A percentile compares a stretch with the other conserved stretches of the same genome.
Evolutionary conservation across 2,329 filamentous ascomycete genomes (phyloP).

Genomic region (Kalmusia sp.): DNA sequence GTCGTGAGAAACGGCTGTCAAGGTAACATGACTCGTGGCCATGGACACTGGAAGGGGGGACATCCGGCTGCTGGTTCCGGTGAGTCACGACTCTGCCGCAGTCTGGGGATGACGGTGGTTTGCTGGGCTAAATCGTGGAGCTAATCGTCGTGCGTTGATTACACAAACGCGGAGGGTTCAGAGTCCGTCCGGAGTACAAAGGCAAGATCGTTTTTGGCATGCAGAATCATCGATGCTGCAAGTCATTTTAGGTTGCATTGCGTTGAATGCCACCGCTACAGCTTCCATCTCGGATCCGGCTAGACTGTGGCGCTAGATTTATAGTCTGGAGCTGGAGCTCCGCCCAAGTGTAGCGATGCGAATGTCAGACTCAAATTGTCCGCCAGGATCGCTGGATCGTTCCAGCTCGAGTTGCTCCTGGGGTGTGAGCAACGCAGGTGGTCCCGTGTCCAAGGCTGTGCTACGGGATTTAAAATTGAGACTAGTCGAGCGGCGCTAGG

Average conservation of each 20-base stretch:
- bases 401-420: background rate
- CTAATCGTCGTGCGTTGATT: background rate
- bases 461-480: background rate
- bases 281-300: background rate
- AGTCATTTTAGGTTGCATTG: conserved; percentile 13
- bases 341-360: conserved; percentile 4
- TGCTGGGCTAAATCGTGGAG: background rate
- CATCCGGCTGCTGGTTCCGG: background rate
- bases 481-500: background rate
- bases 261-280: conserved; percentile 3
- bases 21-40: background rate
- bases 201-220: background rate
- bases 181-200: background rate
- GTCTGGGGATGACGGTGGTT: background rate
- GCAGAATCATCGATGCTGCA: conserved; percentile 10
- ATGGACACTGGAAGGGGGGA: background rate
- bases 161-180: background rate
- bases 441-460: background rate
- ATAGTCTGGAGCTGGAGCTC: background rate
- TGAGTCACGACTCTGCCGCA: background rate
- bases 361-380: conserved; percentile 4
- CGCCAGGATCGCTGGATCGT: background rate
- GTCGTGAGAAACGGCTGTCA: background rate
- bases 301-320: conserved; percentile 1
- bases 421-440: background rate